Evolutionary conservation across 1,284 basidiomycete species (phyloP), one percentile per base, ranked within the genome.

Genomic region (Exsudoporus floridanus): DNA sequence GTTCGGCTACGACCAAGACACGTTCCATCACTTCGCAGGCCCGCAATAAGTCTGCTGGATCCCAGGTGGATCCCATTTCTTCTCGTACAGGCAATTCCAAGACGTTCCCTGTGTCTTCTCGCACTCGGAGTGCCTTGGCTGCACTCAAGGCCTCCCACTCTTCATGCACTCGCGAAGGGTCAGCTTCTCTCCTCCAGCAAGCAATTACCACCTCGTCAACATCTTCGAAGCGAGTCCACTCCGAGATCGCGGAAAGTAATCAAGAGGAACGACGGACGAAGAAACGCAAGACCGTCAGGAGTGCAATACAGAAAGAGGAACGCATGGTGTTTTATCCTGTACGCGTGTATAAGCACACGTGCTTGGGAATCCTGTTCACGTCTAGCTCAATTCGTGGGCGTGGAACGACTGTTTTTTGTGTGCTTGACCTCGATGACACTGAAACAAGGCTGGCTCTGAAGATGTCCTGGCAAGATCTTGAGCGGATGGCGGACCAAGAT

Each of bases 381-480:
- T 16, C 41, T 0, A 27, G 49, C 31, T 60, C 55, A 2, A 57
- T 60, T 38, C 41, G 45, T 9, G 50, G 58, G 27, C 46, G 52
- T 5, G 49, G 45, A 18, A 54, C 50, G 3, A 49, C 50, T 1
- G 55, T 52, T 3, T 54, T 54, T 25, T 40, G 42, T 9, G 50
- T 53, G 2, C 37, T 38, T 0, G 43, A 52, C 35, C n/a, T 47
- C 2, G 1, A 47, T 1, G 36, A 44, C 7, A n/a, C n/a, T n/a
- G n/a, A n/a, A n/a, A n/a, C n/a, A n/a, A n/a, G n/a, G n/a, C n/a
- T n/a, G n/a, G n/a, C n/a, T n/a, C n/a, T 55, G 35, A 60, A 53
- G 19, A 53, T 38, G 38, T 25, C 53, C 0, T 58, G 44, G 53
- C 50, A 52, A 40, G 56, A 60, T 49, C 33, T 54, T 6, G 33